phyloP scores from a whole-genome alignment of 2,329 filamentous ascomycete genomes.

The Westerdykella aurantiaca region DNA sequence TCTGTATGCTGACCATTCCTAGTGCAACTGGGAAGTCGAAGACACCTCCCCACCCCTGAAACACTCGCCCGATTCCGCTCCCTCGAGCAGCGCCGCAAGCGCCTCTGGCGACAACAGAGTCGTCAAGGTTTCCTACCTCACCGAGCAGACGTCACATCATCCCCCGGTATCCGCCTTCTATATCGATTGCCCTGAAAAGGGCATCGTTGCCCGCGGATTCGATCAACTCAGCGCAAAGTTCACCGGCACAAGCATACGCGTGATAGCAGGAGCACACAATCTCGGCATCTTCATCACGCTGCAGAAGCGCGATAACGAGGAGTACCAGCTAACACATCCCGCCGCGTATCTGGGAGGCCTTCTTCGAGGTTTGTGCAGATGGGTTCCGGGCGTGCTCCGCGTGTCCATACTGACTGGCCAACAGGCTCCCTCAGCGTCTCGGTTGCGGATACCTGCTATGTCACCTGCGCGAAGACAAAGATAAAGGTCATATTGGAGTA shows the following conservation, averaged over 20 bases:
- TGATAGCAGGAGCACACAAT: slow-evolving; percentile 88
- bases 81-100: slow-evolving; percentile 33
- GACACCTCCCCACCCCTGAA: slow-evolving; percentile 62
- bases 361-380: slow-evolving; percentile 53
- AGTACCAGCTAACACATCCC: slow-evolving; percentile 92
- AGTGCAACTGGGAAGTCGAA: slow-evolving; percentile 95
- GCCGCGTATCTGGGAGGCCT: slow-evolving; percentile 88
- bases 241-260: slow-evolving; percentile 88
- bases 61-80: slow-evolving; percentile 38
- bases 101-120: slow-evolving; percentile 40
- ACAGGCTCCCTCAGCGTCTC: slow-evolving; percentile 73
- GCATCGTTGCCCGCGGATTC: slow-evolving; percentile 80
- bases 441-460: slow-evolving; percentile 81
- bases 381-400: background rate
- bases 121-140: slow-evolving; percentile 85
- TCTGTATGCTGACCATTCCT: slow-evolving; percentile 1
- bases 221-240: slow-evolving; percentile 98
- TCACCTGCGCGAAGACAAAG: slow-evolving; percentile 83
- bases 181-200: slow-evolving; percentile 86
- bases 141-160: slow-evolving; percentile 96
- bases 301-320: slow-evolving; percentile 73
- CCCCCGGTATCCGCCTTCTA: slow-evolving; percentile 95
- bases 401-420: slow-evolving; percentile 7
- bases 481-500: slow-evolving; percentile 92
- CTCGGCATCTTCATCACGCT: slow-evolving; percentile 91